Conservation (phyloP, 2,329 filamentous ascomycete species). For the Sporothrix euskadiensis region DNA sequence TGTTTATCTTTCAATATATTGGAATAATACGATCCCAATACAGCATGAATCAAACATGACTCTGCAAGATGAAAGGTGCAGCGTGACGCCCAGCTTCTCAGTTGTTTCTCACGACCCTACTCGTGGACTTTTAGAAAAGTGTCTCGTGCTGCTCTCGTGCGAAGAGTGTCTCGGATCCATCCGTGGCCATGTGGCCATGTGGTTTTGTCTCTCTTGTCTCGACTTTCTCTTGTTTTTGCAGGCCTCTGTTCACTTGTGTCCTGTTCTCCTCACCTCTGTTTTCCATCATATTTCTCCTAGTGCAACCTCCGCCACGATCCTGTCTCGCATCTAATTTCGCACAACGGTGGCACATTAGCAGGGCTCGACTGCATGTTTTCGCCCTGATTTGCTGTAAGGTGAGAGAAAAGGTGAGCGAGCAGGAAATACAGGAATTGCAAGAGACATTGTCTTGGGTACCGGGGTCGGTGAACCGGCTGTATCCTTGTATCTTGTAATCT, state of each 20-base stretch:
- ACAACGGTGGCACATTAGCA: not conserved
- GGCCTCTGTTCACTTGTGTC: not conserved
- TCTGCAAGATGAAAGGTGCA: slow-evolving; percentile 5
- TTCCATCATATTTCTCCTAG: not conserved
- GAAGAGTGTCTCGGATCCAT: slow-evolving; percentile 22
- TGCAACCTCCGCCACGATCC: slow-evolving; percentile 11
- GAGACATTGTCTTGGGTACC: not conserved
- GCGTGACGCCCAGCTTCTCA: not conserved
- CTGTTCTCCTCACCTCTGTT: not conserved
- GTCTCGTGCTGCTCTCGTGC: slow-evolving; percentile 8
- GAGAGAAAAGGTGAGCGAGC: not conserved
- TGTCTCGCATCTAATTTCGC: slow-evolving; percentile 12
- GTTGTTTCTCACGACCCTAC: not conserved
- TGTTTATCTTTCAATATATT: slow-evolving; percentile 9
- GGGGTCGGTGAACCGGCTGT: not conserved
- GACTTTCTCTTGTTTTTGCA: not conserved
- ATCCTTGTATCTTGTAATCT: not conserved
- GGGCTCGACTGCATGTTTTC: not conserved
- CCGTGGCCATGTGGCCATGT: slow-evolving; percentile 23
- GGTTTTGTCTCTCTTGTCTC: not conserved
- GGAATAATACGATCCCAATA: not conserved
- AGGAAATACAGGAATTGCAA: not conserved
- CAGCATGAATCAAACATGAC: not conserved
- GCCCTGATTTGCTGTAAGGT: not conserved
- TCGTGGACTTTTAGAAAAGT: not conserved